A percentile compares a stretch with the other conserved stretches of the same genome.
These are phyloP conservation scores for Symbiodinium natans DNA, from an alignment of 73 alveolate genomes.

Conservation along the genomic window DNA sequence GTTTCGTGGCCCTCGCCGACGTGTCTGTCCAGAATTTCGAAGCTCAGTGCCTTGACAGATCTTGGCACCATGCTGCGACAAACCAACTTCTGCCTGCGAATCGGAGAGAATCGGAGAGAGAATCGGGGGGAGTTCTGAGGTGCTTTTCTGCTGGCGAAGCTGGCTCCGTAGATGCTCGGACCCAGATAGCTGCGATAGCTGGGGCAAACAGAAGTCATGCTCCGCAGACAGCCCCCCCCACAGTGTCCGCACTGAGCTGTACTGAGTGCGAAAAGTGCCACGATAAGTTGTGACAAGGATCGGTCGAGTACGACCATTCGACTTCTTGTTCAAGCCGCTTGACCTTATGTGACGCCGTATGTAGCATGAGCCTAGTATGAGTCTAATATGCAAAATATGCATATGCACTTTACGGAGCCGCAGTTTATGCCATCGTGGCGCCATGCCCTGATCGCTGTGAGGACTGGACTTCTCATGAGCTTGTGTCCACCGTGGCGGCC, in stretches of 20 bases:
- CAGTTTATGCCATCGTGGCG: background rate
- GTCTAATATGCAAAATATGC: no score
- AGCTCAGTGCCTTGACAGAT: background rate
- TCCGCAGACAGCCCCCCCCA: no score
- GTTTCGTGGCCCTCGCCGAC: background rate
- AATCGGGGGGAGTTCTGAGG: background rate
- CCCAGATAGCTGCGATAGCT: no score
- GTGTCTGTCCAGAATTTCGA: background rate
- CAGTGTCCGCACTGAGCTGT: background rate
- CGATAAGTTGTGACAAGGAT: background rate
- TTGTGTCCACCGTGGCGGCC: constrained; percentile 64
- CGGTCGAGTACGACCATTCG: constrained; percentile 44
- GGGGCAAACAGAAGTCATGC: no score
- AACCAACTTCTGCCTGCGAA: no score
- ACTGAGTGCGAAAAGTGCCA: background rate
- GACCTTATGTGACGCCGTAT: background rate
- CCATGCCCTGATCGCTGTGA: background rate
- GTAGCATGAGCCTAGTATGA: background rate
- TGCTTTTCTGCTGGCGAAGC: constrained; percentile 59
- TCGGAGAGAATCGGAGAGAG: no score
- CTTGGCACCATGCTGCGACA: no score
- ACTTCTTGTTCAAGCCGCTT: constrained; percentile 5
- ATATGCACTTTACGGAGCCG: background rate
- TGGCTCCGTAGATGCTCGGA: constrained; percentile 43
- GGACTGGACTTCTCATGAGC: constrained; percentile 77